Evolutionary conservation across 2,329 filamentous ascomycete species (phyloP), one percentile per base, ranked within the genome.

Genomic region (Orbilia ellipsospora): DNA sequence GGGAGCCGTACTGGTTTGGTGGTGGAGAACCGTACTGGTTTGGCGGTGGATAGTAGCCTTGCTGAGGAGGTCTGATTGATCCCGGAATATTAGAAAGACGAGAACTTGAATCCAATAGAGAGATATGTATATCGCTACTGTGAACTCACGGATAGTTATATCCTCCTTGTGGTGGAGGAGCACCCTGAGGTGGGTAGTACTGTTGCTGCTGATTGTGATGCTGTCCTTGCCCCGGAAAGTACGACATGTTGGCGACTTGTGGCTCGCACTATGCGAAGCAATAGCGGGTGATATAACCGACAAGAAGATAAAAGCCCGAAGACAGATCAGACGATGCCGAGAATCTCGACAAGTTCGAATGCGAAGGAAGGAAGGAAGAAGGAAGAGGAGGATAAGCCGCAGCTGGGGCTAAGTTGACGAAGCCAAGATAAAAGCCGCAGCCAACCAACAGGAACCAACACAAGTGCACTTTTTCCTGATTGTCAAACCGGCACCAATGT

Each of bases 241-340:
- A 77, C 61, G 73, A 77, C 73, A 77, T 77, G 36, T 61, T 7
- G 64, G 61, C 13, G 70, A 36, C 52, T 31, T 20, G 56, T 51
- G 10, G 57, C 42, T 62, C 68, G 56, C 57, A 23, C 57, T 74
- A 68, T n/a, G 57, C 52, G 56, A 51, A 52, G 31, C 28, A 42
- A 69, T 40, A 61, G 23, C n/a, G 45, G 60, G 45, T 36, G 48
- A 36, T 15, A 18, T 20, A 50, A 31, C 28, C n/a, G 51, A 13
- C 44, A 23, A 48, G 55, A 57, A 20, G 20, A 55, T 31, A 10
- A 15, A 31, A 8, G 51, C 10, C 52, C 13, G 52, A 36, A 36
- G 12, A 36, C 23, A n/a, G 18, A 18, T 23, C 18, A 4, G 26
- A 13, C 52, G 52, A 55, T 36, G 26, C 20, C 26, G 26, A 23